phyloP scores from a whole-genome alignment of 768 basidiomycete species.

The Pholiota molesta region DNA sequence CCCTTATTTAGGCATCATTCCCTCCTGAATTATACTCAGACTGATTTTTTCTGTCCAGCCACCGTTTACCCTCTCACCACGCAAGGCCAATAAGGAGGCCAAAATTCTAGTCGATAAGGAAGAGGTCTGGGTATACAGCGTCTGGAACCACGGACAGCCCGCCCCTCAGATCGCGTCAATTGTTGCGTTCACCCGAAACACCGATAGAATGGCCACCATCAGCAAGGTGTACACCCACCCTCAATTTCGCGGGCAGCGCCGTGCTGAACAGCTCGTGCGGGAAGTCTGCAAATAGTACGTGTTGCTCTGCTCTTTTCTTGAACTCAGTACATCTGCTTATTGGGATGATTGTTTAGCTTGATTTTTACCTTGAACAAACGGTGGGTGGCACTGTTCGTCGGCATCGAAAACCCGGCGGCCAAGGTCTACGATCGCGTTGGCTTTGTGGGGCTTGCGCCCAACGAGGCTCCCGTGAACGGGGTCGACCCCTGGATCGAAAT shows the following conservation, averaged over 20 bases:
- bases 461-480: conserved; percentile 37
- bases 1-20: not conserved
- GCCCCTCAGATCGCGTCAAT: conserved; percentile 57
- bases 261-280: conserved; percentile 64
- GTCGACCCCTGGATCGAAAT: conserved; percentile 60
- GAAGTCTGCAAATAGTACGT: conserved; percentile 59
- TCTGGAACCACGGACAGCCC: conserved; percentile 16
- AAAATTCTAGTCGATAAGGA: conserved; percentile 43
- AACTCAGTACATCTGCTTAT: not conserved
- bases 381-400: conserved; percentile 67
- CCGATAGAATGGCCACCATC: conserved; percentile 57
- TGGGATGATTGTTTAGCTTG: not conserved
- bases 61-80: conserved; percentile 53
- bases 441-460: conserved; percentile 54
- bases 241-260: conserved; percentile 52
- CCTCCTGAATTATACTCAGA: conserved; percentile 3
- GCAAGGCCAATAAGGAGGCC: conserved; percentile 55
- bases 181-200: conserved; percentile 69
- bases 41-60: conserved; percentile 35
- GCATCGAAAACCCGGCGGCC: conserved; percentile 52
- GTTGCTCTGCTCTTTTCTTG: not conserved
- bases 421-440: conserved; percentile 67
- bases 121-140: conserved; percentile 62
- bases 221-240: conserved; percentile 73
- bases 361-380: not conserved